Conservation (phyloP, 2,329 filamentous ascomycete species). For the Penicillium sp. region DNA sequence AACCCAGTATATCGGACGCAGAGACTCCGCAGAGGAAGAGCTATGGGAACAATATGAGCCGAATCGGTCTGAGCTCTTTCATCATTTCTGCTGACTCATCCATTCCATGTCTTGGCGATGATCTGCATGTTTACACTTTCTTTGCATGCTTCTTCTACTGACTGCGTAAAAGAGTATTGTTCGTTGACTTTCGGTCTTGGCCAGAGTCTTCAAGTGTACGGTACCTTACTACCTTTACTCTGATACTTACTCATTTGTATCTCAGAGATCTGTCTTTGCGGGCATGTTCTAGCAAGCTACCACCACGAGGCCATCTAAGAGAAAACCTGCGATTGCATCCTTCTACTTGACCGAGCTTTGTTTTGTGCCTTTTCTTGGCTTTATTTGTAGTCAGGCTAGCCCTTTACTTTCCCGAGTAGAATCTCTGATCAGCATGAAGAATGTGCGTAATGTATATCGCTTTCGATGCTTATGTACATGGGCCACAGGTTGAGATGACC, state of each 20-base stretch:
- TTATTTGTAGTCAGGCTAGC: background rate
- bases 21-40: constrained; percentile 1
- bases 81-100: constrained; percentile 11
- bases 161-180: too few relatives aligned
- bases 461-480: constrained; percentile 23
- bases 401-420: background rate
- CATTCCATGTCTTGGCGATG: background rate
- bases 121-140: background rate
- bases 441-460: constrained; percentile 14
- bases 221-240: too few relatives aligned
- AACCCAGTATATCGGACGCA: constrained; percentile 1
- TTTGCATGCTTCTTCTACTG: background rate
- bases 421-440: background rate
- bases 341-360: background rate
- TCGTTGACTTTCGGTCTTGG: too few relatives aligned
- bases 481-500: constrained; percentile 1
- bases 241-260: too few relatives aligned
- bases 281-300: background rate
- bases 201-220: too few relatives aligned
- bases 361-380: background rate
- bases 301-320: background rate
- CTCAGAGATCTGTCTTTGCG: too few relatives aligned
- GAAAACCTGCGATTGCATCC: background rate
- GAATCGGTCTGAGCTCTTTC: constrained; percentile 4
- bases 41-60: constrained; percentile 6